Conservation (phyloP, 176 grass and related monocot genomes). For the Ampelocalamus luodianensis region DNA sequence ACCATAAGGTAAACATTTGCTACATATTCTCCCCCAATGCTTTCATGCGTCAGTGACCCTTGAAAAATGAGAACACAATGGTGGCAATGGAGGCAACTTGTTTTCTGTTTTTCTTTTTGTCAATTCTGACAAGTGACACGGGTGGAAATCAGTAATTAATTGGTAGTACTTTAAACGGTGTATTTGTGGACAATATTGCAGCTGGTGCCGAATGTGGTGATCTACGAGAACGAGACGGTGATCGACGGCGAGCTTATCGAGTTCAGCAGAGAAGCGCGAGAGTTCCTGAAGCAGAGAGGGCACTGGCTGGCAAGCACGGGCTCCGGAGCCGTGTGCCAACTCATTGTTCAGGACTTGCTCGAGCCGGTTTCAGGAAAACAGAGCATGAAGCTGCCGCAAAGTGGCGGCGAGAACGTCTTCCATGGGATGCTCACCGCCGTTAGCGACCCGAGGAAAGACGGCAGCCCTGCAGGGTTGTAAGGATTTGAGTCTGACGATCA, state of each 20-base stretch:
- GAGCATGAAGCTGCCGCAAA: background rate
- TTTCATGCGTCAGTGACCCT: background rate
- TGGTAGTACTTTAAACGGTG: background rate
- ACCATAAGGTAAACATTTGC: slow-evolving; percentile 56
- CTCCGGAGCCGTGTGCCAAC: slow-evolving; percentile 63
- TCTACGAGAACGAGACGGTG: slow-evolving; percentile 71
- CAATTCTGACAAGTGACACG: background rate
- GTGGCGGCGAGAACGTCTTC: slow-evolving; percentile 33
- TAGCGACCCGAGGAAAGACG: slow-evolving; percentile 89
- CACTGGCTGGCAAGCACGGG: slow-evolving; percentile 42
- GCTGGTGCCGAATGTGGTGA: slow-evolving; percentile 81
- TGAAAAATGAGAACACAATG: background rate
- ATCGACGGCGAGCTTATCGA: slow-evolving; percentile 61
- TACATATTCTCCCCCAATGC: background rate
- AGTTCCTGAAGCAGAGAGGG: slow-evolving; percentile 62
- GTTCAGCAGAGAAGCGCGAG: slow-evolving; percentile 41
- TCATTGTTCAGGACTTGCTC: slow-evolving; percentile 73
- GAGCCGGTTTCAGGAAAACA: background rate
- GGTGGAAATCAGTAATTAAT: too few relatives aligned
- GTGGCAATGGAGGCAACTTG: background rate
- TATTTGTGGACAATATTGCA: background rate
- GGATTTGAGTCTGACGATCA: too few relatives aligned
- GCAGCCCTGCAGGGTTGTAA: slow-evolving; percentile 68
- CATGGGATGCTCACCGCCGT: slow-evolving; percentile 79
- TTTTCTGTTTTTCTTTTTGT: background rate